Evolutionary conservation across 805 yeast species (phyloP).

Genomic region (Cyberlindnera bimundalis): DNA sequence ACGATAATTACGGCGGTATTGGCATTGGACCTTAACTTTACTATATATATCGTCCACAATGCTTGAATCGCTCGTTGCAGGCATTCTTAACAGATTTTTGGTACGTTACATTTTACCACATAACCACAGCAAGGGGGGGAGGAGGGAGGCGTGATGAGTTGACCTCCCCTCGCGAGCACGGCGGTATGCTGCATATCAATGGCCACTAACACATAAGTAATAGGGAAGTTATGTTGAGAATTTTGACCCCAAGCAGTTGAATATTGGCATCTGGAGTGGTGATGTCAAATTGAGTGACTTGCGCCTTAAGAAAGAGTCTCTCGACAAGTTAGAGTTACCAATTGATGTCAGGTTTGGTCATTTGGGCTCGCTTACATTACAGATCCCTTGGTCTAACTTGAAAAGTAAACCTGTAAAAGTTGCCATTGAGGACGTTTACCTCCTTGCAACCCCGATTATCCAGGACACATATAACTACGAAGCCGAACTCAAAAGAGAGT

Average conservation of each 20-base stretch:
- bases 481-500: constrained; percentile 57
- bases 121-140: too few relatives aligned
- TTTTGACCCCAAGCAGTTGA: constrained; percentile 91
- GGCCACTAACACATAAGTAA: constrained; percentile 9
- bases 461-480: constrained; percentile 49
- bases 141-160: too few relatives aligned
- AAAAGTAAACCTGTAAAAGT: constrained; percentile 91
- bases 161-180: too few relatives aligned
- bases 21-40: neutral
- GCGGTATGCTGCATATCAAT: neutral
- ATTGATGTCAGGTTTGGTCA: constrained; percentile 86
- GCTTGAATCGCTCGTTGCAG: constrained; percentile 68
- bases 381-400: constrained; percentile 95
- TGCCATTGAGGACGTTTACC: constrained; percentile 77
- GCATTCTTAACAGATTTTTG: constrained; percentile 54
- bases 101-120: too few relatives aligned
- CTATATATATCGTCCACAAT: constrained; percentile 28
- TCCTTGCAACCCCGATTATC: constrained; percentile 74
- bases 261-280: constrained; percentile 97
- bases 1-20: too few relatives aligned
- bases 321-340: constrained; percentile 84
- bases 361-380: constrained; percentile 82
- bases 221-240: constrained; percentile 80
- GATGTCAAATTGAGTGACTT: constrained; percentile 84
- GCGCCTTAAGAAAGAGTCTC: constrained; percentile 78